Conservation (phyloP, 805 yeast genomes). For the Maudiozyma barnettii region DNA sequence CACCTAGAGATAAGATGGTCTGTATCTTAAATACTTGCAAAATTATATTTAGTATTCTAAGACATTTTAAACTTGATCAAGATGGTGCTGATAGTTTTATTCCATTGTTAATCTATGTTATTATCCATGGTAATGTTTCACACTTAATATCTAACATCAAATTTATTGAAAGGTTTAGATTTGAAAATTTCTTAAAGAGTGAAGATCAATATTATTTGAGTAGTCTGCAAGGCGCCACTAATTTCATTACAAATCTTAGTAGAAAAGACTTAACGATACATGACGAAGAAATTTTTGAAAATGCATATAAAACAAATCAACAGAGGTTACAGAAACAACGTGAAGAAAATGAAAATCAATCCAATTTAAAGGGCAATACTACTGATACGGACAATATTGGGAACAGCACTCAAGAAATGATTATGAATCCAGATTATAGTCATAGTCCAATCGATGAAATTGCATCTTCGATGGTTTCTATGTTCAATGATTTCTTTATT, state of each 20-base stretch:
- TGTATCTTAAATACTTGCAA: conserved; percentile 88
- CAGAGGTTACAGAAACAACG: conserved; percentile 22
- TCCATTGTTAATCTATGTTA: conserved; percentile 77
- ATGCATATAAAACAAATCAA: conserved; percentile 37
- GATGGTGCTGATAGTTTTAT: conserved; percentile 91
- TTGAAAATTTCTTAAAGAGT: conserved; percentile 65
- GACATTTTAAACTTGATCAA: conserved; percentile 53
- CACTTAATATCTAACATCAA: conserved; percentile 67
- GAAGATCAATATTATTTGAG: conserved; percentile 88
- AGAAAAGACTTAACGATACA: conserved; percentile 49
- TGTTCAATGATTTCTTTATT: conserved; percentile 18
- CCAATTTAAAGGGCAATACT: not conserved
- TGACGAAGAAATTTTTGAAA: conserved; percentile 49
- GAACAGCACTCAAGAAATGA: not conserved
- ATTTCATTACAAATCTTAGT: conserved; percentile 59
- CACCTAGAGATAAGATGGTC: conserved; percentile 90
- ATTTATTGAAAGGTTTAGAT: conserved; percentile 79
- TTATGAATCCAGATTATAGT: conserved; percentile 3
- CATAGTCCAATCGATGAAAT: conserved; percentile 23
- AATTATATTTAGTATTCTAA: conserved; percentile 78
- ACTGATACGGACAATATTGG: not conserved
- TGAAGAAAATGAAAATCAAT: not conserved
- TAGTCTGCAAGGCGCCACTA: conserved; percentile 81
- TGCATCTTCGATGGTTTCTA: conserved; percentile 14
- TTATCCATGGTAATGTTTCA: conserved; percentile 57